Evolutionary conservation across 129 eudicot genomes (phyloP).

Genomic region (Saposhnikovia divaricata): DNA sequence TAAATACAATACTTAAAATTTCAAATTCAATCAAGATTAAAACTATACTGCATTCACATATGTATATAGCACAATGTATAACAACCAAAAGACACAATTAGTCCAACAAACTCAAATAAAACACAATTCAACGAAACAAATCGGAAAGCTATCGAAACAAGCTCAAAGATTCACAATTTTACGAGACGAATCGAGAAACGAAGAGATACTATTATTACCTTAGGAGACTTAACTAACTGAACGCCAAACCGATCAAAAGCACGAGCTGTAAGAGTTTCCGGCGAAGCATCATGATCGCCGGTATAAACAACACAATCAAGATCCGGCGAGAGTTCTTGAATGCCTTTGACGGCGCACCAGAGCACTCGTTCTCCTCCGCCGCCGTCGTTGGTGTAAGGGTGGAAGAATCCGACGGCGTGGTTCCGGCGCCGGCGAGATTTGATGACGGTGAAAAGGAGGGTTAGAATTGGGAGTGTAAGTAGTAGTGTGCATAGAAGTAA

Average conservation of each 20-base stretch:
- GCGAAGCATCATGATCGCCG: slow-evolving; percentile 89
- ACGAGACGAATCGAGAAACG: background rate
- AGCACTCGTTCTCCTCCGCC: slow-evolving; percentile 97
- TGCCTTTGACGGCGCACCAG: slow-evolving; percentile 96
- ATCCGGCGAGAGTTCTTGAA: slow-evolving; percentile 70
- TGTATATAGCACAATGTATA: too few species aligned
- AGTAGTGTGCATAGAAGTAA: background rate
- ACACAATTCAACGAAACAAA: too few species aligned
- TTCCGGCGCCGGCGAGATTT: slow-evolving; percentile 32
- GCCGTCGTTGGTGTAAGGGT: slow-evolving; percentile 97
- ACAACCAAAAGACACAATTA: too few species aligned
- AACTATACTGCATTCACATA: too few species aligned
- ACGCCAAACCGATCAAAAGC: slow-evolving; percentile 91
- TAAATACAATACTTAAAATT: too few species aligned
- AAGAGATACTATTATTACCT: slow-evolving; percentile 25
- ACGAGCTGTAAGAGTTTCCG: slow-evolving; percentile 54
- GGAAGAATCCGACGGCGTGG: slow-evolving; percentile 73
- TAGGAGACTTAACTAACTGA: slow-evolving; percentile 46
- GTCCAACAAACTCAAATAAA: too few species aligned
- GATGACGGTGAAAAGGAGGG: slow-evolving; percentile 13
- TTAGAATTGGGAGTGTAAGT: slow-evolving; percentile 3
- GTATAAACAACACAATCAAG: slow-evolving; percentile 74
- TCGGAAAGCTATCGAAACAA: too few species aligned
- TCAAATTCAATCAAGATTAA: too few species aligned
- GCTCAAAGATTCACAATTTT: background rate